These are phyloP conservation scores for Metrosideros polymorpha DNA, from an alignment of 441 rosid species.

Conservation along the genomic window DNA sequence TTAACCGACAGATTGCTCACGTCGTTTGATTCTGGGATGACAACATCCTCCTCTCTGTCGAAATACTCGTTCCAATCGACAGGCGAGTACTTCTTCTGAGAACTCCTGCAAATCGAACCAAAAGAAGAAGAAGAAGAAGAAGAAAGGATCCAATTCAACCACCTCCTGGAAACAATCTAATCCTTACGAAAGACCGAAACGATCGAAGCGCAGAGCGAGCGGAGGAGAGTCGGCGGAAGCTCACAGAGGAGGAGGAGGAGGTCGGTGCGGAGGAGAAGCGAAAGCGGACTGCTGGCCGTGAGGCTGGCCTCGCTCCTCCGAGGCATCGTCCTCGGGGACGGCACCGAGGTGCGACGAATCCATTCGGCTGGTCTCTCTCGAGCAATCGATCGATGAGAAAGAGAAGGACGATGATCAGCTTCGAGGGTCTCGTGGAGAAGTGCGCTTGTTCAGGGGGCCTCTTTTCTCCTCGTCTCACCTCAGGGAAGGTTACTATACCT, in stretches of 20 bases:
- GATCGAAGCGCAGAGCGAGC: neutral
- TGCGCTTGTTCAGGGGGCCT: neutral
- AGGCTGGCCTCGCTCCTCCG: neutral
- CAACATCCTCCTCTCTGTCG: constrained; percentile 69
- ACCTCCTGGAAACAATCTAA: neutral
- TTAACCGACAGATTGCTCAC: constrained; percentile 25
- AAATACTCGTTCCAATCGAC: constrained; percentile 61
- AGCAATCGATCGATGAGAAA: neutral
- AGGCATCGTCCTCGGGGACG: neutral
- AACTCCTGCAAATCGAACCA: constrained; percentile 28
- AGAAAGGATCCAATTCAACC: neutral
- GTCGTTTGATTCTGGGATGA: constrained; percentile 53
- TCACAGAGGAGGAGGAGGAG: constrained; percentile 2
- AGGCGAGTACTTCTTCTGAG: constrained; percentile 51
- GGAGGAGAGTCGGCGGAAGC: neutral
- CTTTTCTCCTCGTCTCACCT: too few species aligned
- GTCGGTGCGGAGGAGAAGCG: neutral
- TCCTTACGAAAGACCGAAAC: neutral
- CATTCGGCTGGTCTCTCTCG: neutral
- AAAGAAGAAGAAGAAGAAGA: too few species aligned
- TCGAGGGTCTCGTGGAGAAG: neutral
- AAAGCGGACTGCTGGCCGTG: neutral
- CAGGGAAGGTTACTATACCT: neutral
- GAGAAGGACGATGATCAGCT: neutral
- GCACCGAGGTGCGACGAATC: neutral